Percentiles rank a stretch among this genome's conserved stretches.
These are phyloP conservation scores for Exutisphaerella laricina DNA, from an alignment of 2,329 filamentous ascomycete genomes.

Conservation along the genomic window DNA sequence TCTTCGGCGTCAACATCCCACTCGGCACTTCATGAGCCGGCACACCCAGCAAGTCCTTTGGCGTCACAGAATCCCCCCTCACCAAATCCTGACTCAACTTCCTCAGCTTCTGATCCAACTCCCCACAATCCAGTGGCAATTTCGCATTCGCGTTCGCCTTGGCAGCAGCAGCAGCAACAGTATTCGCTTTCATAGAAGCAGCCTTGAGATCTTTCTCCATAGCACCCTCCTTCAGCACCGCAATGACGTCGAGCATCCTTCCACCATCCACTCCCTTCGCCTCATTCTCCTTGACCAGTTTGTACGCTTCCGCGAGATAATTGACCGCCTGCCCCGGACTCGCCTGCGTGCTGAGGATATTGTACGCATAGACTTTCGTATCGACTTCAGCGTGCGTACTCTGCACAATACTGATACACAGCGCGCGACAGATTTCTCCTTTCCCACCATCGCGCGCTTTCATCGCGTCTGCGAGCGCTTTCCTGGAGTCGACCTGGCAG, in stretches of 20 bases:
- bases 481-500: conserved; percentile 13
- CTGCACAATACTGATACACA: conserved; percentile 21
- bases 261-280: conserved; percentile 12
- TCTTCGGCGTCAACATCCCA: conserved; percentile 20
- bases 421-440: conserved; percentile 20
- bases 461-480: conserved; percentile 21
- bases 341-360: conserved; percentile 21
- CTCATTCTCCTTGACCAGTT: conserved; percentile 13
- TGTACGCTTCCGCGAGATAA: conserved; percentile 16
- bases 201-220: conserved; percentile 5
- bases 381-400: conserved; percentile 17
- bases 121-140: background rate
- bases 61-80: conserved; percentile 3
- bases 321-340: conserved; percentile 16
- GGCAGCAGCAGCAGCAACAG: background rate
- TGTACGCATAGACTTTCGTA: conserved; percentile 23
- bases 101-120: conserved; percentile 2
- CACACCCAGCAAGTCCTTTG: conserved; percentile 8
- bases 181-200: conserved; percentile 3
- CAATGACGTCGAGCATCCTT: conserved; percentile 18
- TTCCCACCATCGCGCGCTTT: conserved; percentile 15
- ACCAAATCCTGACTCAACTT: background rate
- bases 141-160: conserved; percentile 3
- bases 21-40: conserved; percentile 6
- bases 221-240: conserved; percentile 16